phyloP scores from a whole-genome alignment of 1,284 basidiomycete genomes.

The Trichosporon faecale region DNA sequence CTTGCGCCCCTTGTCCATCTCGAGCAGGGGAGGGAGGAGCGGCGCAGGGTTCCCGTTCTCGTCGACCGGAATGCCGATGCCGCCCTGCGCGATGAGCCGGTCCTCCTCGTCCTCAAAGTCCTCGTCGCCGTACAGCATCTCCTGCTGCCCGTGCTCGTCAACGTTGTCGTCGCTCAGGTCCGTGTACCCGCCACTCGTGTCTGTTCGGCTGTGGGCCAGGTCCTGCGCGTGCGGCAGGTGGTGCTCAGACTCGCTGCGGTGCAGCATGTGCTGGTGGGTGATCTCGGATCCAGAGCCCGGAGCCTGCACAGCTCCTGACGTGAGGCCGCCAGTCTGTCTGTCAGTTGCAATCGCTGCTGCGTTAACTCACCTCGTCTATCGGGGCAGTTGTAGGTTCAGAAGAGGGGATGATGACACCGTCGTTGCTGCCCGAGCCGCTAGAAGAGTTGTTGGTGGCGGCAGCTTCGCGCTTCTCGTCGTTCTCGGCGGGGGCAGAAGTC shows the following conservation, averaged over 20 bases:
- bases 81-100: constrained; percentile 71
- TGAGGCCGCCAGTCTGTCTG: constrained; percentile 63
- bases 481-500: background rate
- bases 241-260: constrained; percentile 39
- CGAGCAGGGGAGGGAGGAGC: constrained; percentile 70
- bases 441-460: constrained; percentile 5
- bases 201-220: constrained; percentile 30
- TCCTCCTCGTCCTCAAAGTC: constrained; percentile 70
- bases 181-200: constrained; percentile 41
- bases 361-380: constrained; percentile 41
- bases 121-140: constrained; percentile 53
- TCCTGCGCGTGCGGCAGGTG: constrained; percentile 18
- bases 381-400: constrained; percentile 39
- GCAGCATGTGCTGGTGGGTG: constrained; percentile 30
- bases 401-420: constrained; percentile 32
- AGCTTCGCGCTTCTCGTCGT: constrained; percentile 4
- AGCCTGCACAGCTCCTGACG: constrained; percentile 66
- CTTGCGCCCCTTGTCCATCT: constrained; percentile 76
- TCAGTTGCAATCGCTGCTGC: background rate
- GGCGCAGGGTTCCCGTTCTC: constrained; percentile 82
- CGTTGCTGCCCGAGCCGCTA: background rate
- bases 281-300: constrained; percentile 61
- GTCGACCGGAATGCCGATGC: constrained; percentile 75
- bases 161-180: constrained; percentile 43
- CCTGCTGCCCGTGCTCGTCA: constrained; percentile 54